phyloP scores from a whole-genome alignment of 257 asterid genomes.

The Solanum stenotomum region DNA sequence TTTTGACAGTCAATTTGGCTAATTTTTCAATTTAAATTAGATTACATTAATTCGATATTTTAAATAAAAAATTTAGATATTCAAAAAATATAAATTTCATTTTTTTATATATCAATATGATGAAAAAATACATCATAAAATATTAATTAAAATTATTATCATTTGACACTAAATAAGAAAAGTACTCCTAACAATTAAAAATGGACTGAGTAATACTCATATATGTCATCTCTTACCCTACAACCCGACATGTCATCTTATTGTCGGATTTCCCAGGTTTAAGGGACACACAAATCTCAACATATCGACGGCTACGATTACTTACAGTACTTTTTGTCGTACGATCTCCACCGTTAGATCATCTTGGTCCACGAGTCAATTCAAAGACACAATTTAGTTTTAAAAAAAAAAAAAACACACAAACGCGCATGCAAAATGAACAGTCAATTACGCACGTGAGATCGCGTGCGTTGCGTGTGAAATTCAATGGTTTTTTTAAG shows the following conservation, averaged over 20 bases:
- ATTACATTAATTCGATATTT: too few species aligned
- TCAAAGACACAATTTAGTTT: background rate
- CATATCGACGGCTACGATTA: background rate
- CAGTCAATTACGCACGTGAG: background rate
- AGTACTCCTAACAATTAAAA: rapidly evolving
- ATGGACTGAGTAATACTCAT: rapidly evolving
- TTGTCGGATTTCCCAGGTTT: constrained; percentile 10
- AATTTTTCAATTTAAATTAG: too few species aligned
- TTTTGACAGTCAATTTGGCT: too few species aligned
- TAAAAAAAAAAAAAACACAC: background rate
- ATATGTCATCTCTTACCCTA: background rate
- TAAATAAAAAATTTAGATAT: too few species aligned
- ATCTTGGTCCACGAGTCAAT: background rate
- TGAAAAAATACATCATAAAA: too few species aligned
- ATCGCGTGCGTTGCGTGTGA: background rate
- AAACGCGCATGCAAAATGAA: background rate
- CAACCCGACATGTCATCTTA: constrained; percentile 5
- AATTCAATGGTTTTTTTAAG: background rate
- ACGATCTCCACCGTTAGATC: background rate
- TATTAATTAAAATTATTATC: too few species aligned
- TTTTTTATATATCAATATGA: too few species aligned
- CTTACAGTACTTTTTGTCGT: background rate
- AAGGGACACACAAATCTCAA: constrained; percentile 6
- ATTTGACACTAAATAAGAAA: too few species aligned
- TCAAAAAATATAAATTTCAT: too few species aligned